A percentile compares a stretch with the other conserved stretches of the same genome.
Conservation (phyloP, 2,329 filamentous ascomycete genomes). For the Fusarium acutatum region DNA sequence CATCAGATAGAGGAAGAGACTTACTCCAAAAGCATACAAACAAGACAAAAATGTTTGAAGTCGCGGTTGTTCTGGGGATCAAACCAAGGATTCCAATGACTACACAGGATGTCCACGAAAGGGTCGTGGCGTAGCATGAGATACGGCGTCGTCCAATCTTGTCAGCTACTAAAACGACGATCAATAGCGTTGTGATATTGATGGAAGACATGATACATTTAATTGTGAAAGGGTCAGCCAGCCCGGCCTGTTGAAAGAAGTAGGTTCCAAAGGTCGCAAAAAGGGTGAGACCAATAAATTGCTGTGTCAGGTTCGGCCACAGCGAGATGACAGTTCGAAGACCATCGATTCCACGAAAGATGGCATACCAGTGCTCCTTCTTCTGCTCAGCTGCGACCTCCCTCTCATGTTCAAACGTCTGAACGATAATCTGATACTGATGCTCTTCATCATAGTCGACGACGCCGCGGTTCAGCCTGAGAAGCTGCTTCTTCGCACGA, state of each 20-base stretch:
- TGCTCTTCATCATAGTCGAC: not conserved
- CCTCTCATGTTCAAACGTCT: not conserved
- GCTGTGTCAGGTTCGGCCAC: not conserved
- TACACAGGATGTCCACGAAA: not conserved
- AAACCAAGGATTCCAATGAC: not conserved
- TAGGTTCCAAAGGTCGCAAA: not conserved
- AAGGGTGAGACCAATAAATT: not conserved
- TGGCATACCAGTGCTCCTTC: not conserved
- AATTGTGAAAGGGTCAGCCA: not conserved
- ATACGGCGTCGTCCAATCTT: not conserved
- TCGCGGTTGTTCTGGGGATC: not conserved
- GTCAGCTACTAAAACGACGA: not conserved
- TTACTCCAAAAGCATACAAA: conserved; percentile 22
- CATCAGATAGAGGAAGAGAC: too few relatives aligned
- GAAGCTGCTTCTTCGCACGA: not conserved
- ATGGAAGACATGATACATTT: not conserved
- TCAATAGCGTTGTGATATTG: not conserved
- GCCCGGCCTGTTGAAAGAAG: not conserved
- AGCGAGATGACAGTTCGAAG: not conserved
- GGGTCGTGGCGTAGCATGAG: not conserved
- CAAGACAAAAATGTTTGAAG: not conserved
- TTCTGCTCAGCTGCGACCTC: not conserved
- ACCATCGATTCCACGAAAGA: not conserved
- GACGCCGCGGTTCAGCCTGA: not conserved
- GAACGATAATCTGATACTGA: not conserved